These are phyloP conservation scores for Ceratocystis ficicola DNA, from an alignment of 2,329 filamentous ascomycete genomes.

Conservation along the genomic window DNA sequence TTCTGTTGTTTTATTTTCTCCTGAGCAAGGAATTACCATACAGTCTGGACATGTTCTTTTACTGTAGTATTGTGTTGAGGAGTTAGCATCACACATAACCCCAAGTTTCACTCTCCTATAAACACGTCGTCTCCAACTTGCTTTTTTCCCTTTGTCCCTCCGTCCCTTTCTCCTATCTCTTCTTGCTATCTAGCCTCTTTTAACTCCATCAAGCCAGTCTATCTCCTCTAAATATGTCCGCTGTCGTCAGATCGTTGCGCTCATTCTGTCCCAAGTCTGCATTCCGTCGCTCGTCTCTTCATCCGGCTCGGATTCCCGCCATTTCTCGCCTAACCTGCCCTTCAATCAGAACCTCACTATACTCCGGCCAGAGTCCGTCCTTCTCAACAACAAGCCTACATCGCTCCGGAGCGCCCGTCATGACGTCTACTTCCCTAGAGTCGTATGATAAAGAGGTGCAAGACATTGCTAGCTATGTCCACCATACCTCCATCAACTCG, in stretches of 20 bases:
- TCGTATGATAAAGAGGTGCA: conserved; percentile 85
- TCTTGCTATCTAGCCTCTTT: neutral
- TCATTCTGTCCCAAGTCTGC: neutral
- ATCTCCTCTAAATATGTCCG: neutral
- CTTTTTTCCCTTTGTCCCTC: neutral
- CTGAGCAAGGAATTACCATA: neutral
- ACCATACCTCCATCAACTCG: conserved; percentile 81
- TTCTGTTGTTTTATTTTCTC: neutral
- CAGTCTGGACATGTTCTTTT: neutral
- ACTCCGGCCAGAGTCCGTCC: conserved; percentile 26
- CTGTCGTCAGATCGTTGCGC: conserved; percentile 6
- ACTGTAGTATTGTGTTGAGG: neutral
- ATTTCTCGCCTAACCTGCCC: neutral
- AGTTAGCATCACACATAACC: neutral
- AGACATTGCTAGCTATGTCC: conserved; percentile 90
- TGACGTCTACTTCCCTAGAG: conserved; percentile 35
- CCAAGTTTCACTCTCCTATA: neutral
- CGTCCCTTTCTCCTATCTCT: neutral
- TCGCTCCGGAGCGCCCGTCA: conserved; percentile 35
- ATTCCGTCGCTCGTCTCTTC: neutral
- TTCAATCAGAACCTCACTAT: neutral
- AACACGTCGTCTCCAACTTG: neutral
- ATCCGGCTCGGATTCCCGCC: neutral
- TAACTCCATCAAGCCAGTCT: neutral
- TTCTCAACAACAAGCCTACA: conserved; percentile 33